Evolutionary conservation across 495 filamentous ascomycete species (phyloP).

Genomic region (Aspergillus avenaceus): DNA sequence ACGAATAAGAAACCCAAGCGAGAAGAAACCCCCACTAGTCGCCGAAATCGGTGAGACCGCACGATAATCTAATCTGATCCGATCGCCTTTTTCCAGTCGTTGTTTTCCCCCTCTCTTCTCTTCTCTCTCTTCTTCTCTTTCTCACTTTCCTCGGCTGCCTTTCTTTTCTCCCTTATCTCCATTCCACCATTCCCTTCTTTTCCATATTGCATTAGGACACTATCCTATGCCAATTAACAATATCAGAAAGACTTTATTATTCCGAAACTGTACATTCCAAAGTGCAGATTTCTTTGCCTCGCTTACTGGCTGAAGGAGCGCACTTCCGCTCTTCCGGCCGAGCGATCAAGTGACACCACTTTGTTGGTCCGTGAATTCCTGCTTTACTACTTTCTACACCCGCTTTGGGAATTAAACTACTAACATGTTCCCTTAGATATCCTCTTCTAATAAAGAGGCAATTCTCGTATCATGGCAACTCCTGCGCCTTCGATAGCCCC

Average conservation of each 20-base stretch:
- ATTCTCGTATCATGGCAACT: conserved; percentile 26
- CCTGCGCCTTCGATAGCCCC: conserved; percentile 28
- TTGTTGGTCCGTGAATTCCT: conserved; percentile 9
- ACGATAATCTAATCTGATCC: conserved; percentile 45
- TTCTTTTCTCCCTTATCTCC: conserved; percentile 2
- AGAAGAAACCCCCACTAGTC: neutral
- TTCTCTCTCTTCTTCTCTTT: conserved; percentile 12
- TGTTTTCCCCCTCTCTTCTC: conserved; percentile 12
- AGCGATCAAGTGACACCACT: conserved; percentile 17
- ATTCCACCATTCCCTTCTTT: neutral
- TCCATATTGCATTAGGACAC: neutral
- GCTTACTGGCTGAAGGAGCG: conserved; percentile 34
- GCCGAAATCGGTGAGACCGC: conserved; percentile 25
- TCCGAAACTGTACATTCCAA: neutral
- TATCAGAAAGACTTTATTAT: neutral
- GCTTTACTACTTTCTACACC: conserved; percentile 1
- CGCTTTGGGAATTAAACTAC: conserved; percentile 6
- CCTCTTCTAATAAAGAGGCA: conserved; percentile 1
- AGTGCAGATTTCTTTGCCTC: conserved; percentile 10
- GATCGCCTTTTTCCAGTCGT: conserved; percentile 26
- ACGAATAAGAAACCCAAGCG: conserved; percentile 7
- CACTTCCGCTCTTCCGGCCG: conserved; percentile 44
- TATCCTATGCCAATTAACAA: too few species aligned
- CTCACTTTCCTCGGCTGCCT: conserved; percentile 2
- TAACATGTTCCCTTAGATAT: conserved; percentile 9